Base-by-base conservation (phyloP, 495 filamentous ascomycete species). In the Elaphomyces granulatus region DNA sequence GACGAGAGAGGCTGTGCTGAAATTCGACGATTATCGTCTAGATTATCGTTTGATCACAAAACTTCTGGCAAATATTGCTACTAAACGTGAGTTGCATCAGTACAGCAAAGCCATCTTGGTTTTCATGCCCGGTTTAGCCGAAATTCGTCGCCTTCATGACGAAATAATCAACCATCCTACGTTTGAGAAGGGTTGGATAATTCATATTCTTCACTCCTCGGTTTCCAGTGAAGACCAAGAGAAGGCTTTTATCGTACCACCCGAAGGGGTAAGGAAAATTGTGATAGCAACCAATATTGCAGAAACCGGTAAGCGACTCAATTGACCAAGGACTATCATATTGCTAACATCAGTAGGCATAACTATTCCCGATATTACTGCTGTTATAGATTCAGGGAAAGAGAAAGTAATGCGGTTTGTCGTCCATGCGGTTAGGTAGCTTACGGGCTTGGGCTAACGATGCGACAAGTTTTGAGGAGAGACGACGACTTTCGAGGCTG, bases 181-280 rank as follows among this genome's bases (percentile, higher is more conserved):
- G 2, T 92, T 94, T 56, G 67, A 74, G 14, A 53, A 59, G 15
- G 60, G 58, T 37, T 95, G 87, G 86, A 71, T 81, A 35, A 67
- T 95, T 10, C 81, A 92, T 56, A 78, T 83, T 2, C 69, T 95
- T 28, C 90, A 98, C 56, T 95, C 88, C 2, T 85, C 81, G 1
- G 92, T 98, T 51, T 80, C 88, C n/a, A 93, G 78, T 39, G 90
- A 95, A 49, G 87, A 95, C 17, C 90, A 95, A 60, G 87, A 95
- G 57, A 75, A 77, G 33, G 90, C 87, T 1, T 95, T 98, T 52
- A 63, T 80, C 1, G 63, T 94, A 2, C 88, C 90, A 7, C 87
- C 85, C 1, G 67, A 68, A 12, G 88, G 84, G 4, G 68, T 74
- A 31, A 70, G 86, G 40, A 96, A 95, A 61, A 90, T 95, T 43